Evolutionary conservation across 2,329 filamentous ascomycete species (phyloP).

Genomic region (Fusarium papillatum): DNA sequence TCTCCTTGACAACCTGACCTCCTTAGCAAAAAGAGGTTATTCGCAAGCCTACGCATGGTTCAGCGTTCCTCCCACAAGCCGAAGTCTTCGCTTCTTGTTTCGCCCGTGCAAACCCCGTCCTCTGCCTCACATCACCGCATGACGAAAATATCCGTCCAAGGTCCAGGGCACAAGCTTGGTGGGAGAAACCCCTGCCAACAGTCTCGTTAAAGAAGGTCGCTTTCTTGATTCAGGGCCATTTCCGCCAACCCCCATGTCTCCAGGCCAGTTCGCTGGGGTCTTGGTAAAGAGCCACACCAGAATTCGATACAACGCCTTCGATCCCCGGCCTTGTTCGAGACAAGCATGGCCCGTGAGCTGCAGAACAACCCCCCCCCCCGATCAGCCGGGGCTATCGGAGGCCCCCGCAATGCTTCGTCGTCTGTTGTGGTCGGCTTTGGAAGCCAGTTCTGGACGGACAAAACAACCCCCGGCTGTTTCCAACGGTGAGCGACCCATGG

Average conservation of each 20-base stretch:
- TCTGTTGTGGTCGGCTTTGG: constrained; percentile 34
- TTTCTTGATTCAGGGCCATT: constrained; percentile 23
- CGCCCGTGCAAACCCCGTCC: constrained; percentile 20
- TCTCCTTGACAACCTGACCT: neutral
- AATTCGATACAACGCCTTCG: constrained; percentile 38
- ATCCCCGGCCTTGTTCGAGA: constrained; percentile 38
- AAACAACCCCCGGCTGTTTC: constrained; percentile 34
- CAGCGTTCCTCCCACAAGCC: constrained; percentile 7
- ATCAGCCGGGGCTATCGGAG: constrained; percentile 25
- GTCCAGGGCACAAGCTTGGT: constrained; percentile 14
- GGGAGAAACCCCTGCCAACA: constrained; percentile 12
- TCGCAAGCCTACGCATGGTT: constrained; percentile 7
- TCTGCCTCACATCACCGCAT: constrained; percentile 9
- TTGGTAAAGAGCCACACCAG: constrained; percentile 39
- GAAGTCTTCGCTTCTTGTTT: constrained; percentile 24
- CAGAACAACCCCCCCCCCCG: constrained; percentile 27
- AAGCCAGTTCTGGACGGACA: constrained; percentile 38
- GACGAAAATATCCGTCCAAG: constrained; percentile 5
- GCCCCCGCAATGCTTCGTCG: constrained; percentile 29
- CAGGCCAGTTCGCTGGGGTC: neutral
- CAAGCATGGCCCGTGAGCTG: constrained; percentile 37
- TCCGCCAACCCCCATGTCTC: constrained; percentile 13
- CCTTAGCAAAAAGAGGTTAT: constrained; percentile 15
- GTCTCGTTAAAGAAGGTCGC: constrained; percentile 32
- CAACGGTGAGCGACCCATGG: constrained; percentile 17